Evolutionary conservation across 805 yeast species (phyloP).

Genomic region (Lachancea cidri): DNA sequence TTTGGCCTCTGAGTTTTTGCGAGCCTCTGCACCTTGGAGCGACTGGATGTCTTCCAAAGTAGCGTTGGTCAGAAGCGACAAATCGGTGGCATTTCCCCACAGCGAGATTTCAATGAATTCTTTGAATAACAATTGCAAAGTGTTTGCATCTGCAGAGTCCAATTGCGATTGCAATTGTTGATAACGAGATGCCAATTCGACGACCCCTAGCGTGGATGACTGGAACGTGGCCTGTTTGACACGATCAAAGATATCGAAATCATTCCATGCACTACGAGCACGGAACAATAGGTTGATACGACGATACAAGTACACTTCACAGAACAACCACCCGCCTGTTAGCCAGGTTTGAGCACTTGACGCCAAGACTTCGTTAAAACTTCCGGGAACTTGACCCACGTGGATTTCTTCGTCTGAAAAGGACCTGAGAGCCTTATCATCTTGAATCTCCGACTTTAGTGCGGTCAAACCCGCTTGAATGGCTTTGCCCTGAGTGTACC

Average conservation of each 20-base stretch:
- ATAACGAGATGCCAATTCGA: conserved; percentile 70
- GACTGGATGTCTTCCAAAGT: conserved; percentile 84
- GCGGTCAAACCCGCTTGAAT: conserved; percentile 40
- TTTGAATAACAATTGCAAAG: conserved; percentile 54
- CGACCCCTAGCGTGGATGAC: conserved; percentile 71
- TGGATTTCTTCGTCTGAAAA: conserved; percentile 39
- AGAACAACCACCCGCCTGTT: conserved; percentile 84
- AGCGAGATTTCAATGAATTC: conserved; percentile 85
- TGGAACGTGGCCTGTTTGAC: conserved; percentile 71
- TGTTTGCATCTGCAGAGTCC: conserved; percentile 34
- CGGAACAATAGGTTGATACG: conserved; percentile 45
- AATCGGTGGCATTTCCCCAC: conserved; percentile 98
- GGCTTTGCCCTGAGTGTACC: conserved; percentile 41
- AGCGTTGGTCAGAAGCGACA: conserved; percentile 84
- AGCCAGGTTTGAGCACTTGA: conserved; percentile 53
- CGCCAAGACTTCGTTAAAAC: conserved; percentile 53
- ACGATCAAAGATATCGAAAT: conserved; percentile 68
- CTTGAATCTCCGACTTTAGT: conserved; percentile 41
- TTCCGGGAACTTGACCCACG: conserved; percentile 40
- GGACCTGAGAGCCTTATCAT: conserved; percentile 39
- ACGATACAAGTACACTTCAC: conserved; percentile 84
- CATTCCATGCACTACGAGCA: conserved; percentile 33
- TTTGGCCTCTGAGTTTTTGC: conserved; percentile 75
- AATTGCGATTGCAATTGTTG: conserved; percentile 36
- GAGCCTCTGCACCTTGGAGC: conserved; percentile 83